Evolutionary conservation across 768 basidiomycete species (phyloP), one percentile per base, ranked within the genome.

Genomic region (Russula brevipes): DNA sequence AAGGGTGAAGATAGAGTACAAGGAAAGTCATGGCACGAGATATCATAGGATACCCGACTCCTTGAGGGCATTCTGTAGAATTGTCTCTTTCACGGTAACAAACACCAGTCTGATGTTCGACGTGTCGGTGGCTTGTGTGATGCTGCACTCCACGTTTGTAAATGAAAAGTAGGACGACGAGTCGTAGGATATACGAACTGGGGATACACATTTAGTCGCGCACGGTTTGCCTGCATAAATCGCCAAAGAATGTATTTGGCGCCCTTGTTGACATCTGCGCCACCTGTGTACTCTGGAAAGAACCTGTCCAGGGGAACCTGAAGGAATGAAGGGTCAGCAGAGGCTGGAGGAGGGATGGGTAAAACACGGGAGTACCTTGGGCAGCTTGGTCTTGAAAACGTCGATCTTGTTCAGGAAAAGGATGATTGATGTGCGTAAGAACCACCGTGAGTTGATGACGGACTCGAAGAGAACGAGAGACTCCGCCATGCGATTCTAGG

Each of bases 171-270:
- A 36, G n/a, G 47, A 8, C 49, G 52, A 19, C 62, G 33, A 7
- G 44, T 2, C 9, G 19, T 17, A 42, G 7, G 10, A n/a, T 41
- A 35, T 30, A 41, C 88, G 41, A 66, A 90, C 90, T 97, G 94
- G 3, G 94, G 94, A 73, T 95, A 97, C 19, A 97, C 89, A 61
- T 87, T 92, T 68, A 95, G 75, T 56, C 86, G 74, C 58, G 90
- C 90, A 24, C 89, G 77, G 68, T 95, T 96, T 59, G 89, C 87
- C 73, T 96, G 91, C 81, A 94, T 94, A 69, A 96, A 98, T 70
- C 89, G 78, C 94, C 93, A 97, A 42, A 98, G 77, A 57, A 98
- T 94, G 67, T 92, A 96, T 69, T 94, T 94, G 0, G 94, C 92
- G 2, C 92, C 93, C 73, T 95, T 95, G 77, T 93, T 94, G 73